A percentile compares a stretch with the other conserved stretches of the same genome.
Conservation (phyloP, 1,284 basidiomycete genomes). For the Ustilago cynodontis region DNA sequence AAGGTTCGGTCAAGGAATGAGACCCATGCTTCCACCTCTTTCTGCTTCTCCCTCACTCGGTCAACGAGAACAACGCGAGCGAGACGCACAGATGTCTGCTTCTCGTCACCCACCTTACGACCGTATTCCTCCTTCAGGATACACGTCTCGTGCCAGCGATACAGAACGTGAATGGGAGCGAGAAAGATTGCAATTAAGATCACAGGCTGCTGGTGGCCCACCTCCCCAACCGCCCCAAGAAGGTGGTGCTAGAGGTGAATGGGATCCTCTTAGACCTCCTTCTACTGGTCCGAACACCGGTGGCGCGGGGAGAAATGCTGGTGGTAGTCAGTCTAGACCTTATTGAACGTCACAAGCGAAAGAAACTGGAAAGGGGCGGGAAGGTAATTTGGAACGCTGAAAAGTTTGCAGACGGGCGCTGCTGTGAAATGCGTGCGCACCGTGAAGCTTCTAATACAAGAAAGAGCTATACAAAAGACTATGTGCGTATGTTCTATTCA, state of each 20-base stretch:
- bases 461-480: neutral
- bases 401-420: neutral
- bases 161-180: constrained; percentile 22
- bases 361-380: neutral
- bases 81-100: constrained; percentile 1
- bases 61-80: neutral
- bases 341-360: neutral
- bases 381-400: too few species aligned
- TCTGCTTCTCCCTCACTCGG: constrained; percentile 5
- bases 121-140: neutral
- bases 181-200: neutral
- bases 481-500: neutral
- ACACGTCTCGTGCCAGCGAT: constrained; percentile 1
- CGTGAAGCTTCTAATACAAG: neutral
- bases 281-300: neutral
- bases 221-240: constrained; percentile 2
- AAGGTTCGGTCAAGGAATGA: neutral
- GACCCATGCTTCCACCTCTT: constrained; percentile 27
- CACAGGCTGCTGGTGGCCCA: neutral
- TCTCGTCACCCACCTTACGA: constrained; percentile 7
- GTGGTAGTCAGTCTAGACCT: neutral
- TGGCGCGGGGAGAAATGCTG: neutral
- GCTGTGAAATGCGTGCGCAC: neutral
- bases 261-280: neutral
- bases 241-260: neutral